A percentile compares a stretch with the other conserved stretches of the same genome.
Evolutionary conservation across 1,284 basidiomycete genomes (phyloP).

Genomic region (Mycosarcoma maydis): DNA sequence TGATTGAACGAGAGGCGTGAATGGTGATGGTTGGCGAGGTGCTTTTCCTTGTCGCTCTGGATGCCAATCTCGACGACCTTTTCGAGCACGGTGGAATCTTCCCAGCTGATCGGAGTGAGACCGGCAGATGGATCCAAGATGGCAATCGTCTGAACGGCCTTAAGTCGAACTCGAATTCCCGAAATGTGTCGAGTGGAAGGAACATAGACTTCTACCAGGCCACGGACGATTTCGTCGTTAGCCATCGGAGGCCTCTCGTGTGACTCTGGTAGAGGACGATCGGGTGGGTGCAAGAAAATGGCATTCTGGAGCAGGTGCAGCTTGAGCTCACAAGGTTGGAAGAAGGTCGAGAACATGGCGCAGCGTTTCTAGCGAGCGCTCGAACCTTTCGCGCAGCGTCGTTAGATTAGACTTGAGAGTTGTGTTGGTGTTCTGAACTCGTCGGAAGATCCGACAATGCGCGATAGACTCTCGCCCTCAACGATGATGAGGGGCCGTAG

Average conservation of each 20-base stretch:
- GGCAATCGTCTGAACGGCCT: slow-evolving; percentile 63
- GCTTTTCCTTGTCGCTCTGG: slow-evolving; percentile 40
- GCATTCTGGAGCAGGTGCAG: slow-evolving; percentile 64
- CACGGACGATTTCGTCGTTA: slow-evolving; percentile 64
- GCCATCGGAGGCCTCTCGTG: slow-evolving; percentile 59
- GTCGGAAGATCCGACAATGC: neutral
- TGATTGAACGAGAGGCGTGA: slow-evolving; percentile 21
- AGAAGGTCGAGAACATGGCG: slow-evolving; percentile 59
- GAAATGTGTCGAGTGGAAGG: slow-evolving; percentile 61
- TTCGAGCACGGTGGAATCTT: slow-evolving; percentile 62
- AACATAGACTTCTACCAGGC: slow-evolving; percentile 63
- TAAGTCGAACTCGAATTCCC: slow-evolving; percentile 61
- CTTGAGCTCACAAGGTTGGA: slow-evolving; percentile 62
- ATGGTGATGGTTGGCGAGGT: slow-evolving; percentile 25
- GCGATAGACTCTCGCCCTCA: neutral
- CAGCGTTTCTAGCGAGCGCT: too few species aligned
- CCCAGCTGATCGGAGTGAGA: slow-evolving; percentile 59
- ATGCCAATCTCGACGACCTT: slow-evolving; percentile 64
- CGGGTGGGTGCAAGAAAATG: slow-evolving; percentile 63
- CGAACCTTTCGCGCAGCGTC: too few species aligned
- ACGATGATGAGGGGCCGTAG: too few species aligned
- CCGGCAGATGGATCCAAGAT: slow-evolving; percentile 55
- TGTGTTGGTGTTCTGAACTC: neutral
- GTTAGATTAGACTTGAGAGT: too few species aligned
- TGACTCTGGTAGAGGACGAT: slow-evolving; percentile 46